Conservation (phyloP, 768 basidiomycete species). For the Trametes elegans region DNA sequence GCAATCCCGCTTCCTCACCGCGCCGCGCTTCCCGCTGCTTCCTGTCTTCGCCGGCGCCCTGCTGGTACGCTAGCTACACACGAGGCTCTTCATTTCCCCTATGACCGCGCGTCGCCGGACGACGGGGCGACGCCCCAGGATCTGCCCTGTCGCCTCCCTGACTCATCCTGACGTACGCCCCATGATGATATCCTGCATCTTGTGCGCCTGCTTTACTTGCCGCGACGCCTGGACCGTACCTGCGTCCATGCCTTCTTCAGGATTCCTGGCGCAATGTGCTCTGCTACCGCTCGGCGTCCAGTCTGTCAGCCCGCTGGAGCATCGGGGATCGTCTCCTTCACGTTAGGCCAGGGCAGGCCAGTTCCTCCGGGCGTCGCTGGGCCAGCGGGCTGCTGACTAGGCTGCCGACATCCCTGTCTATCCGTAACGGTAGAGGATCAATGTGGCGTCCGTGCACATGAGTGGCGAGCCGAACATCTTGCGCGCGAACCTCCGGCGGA, state of each 20-base stretch:
- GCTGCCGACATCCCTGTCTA: too few relatives aligned
- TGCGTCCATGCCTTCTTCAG: background rate
- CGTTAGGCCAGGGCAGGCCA: conserved; percentile 1
- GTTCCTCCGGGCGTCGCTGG: too few relatives aligned
- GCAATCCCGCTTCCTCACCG: background rate
- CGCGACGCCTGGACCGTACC: background rate
- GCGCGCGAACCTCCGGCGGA: background rate
- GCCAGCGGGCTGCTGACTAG: background rate
- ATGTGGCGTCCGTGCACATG: conserved; percentile 11
- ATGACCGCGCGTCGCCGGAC: background rate
- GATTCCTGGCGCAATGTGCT: background rate
- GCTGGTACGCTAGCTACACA: conserved; percentile 3
- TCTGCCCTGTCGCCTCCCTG: background rate
- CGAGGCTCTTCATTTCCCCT: conserved; percentile 6
- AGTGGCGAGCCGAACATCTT: too few relatives aligned
- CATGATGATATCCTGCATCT: background rate
- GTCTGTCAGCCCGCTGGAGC: background rate
- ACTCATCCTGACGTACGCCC: conserved; percentile 3
- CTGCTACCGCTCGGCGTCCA: background rate
- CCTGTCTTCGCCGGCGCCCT: conserved; percentile 7
- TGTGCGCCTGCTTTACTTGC: background rate
- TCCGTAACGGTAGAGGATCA: too few relatives aligned
- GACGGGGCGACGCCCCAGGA: background rate
- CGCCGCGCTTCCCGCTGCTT: background rate
- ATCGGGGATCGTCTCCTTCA: background rate